Base-by-base conservation (phyloP, 1,139 yeast genomes). In the Groenewaldozyma sp. region DNA sequence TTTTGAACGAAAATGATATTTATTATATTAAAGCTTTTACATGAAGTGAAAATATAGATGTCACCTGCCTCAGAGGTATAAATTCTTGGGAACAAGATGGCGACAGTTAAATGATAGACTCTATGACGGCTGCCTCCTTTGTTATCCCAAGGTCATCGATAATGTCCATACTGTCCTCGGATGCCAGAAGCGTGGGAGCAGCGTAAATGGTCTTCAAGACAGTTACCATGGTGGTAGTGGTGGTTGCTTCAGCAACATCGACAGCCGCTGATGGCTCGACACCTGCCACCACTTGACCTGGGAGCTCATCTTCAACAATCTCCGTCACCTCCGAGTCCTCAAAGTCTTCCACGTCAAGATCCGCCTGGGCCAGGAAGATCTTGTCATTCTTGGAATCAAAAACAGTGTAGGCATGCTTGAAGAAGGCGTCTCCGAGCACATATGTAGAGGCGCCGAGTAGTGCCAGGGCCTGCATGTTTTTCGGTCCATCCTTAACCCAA, bases 361-460 rank as follows among this genome's bases (percentile, higher is more conserved):
- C 60, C 3, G 73, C 78, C 49, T 71, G 77, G 6, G 87, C 93
- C 38, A 83, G 47, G 2, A 77, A 76, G 18, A 82, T 65, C 53
- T 76, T 74, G 36, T 63, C 59, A 46, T 71, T 71, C 27, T 76
- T 82, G 45, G 82, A 64, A 59, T 84, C 87, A 48, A 74, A 81
- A 31, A 82, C 91, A 34, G 78, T 70, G 57, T 84, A 83, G 10
- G 78, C 82, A 46, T 71, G 68, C 49, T 81, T 70, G 57, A 84
- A 65, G 59, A 84, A 76, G 31, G 76, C 74, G 56, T 82, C 94
- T 34, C 95, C 95, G 13, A 83, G 58, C 16, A 74, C 65, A 37
- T 53, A 53, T 34, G 47, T 38, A 19, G 51, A 47, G 9, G 60
- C 52, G 22, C 60, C 60, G 40, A 56, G 44, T 18, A 58, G 37